Conservation (phyloP, 345 rosid genomes). For the Camelina sativa region DNA sequence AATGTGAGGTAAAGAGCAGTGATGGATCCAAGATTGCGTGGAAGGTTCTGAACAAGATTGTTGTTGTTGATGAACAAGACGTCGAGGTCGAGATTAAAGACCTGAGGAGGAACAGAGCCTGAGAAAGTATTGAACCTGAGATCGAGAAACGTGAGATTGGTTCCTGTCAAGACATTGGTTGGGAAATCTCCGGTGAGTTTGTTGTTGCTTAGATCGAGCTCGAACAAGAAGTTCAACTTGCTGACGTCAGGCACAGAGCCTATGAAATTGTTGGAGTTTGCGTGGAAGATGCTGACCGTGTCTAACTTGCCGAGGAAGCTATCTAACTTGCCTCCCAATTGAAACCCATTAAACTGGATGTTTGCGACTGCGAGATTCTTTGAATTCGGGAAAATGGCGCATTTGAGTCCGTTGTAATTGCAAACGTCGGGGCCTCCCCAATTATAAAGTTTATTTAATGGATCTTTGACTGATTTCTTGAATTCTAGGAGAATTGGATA, state of each 20-base stretch:
- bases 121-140: slow-evolving; percentile 72
- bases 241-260: slow-evolving; percentile 62
- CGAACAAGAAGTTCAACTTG: slow-evolving; percentile 66
- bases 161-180: slow-evolving; percentile 52
- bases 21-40: slow-evolving; percentile 54
- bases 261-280: slow-evolving; percentile 72
- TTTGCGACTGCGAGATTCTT: slow-evolving; percentile 61
- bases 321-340: slow-evolving; percentile 56
- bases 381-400: slow-evolving; percentile 63
- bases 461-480: slow-evolving; percentile 60
- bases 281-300: slow-evolving; percentile 73
- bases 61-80: slow-evolving; percentile 82
- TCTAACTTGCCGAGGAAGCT: slow-evolving; percentile 65
- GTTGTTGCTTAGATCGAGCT: slow-evolving; percentile 89
- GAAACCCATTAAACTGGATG: slow-evolving; percentile 74
- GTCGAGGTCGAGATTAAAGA: slow-evolving; percentile 63
- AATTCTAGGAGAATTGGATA: slow-evolving; percentile 64
- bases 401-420: slow-evolving; percentile 63
- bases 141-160: slow-evolving; percentile 63
- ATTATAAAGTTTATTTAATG: slow-evolving; percentile 50
- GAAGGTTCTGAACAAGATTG: slow-evolving; percentile 50
- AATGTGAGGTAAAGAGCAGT: slow-evolving; percentile 65
- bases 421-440: slow-evolving; percentile 73
- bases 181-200: slow-evolving; percentile 73
- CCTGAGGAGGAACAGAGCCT: slow-evolving; percentile 68